Evolutionary conservation across 1,139 yeast species (phyloP), one percentile per base, ranked within the genome.

Genomic region (Hemisphaericaspora subhashii): DNA sequence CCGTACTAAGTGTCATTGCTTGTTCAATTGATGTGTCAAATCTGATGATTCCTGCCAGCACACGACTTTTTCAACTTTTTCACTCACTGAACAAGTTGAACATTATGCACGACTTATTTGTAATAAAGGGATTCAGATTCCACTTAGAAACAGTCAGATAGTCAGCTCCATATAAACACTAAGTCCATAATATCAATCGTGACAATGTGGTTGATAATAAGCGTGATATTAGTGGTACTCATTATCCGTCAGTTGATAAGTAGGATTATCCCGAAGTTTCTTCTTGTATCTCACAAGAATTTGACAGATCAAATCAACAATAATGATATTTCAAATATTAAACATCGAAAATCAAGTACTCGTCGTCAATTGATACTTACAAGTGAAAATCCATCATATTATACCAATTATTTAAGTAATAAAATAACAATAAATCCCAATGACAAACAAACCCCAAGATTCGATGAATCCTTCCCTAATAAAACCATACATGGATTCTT

Each of bases 401-500:
- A 77, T 54, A 68, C 79, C 26, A 78, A 72, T 45, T 14, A 35
- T 24, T 68, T 45, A 44, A 52, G 54, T 41, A 68, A 65, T 49
- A 66, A 69, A 48, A 70, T 72, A 33, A 68, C 64, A 40, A 48
- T 72, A 15, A 48, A 48, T 30, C 68, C 70, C 1, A 49, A 44
- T 3, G 78, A 72, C 46, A 31, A 45, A 15, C 45, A 47, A n/a
- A 55, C n/a, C n/a, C n/a, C n/a, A n/a, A n/a, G n/a, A n/a, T n/a
- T n/a, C n/a, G n/a, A 58, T 36, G 48, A 54, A 11, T 40, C 31
- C 29, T 72, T 71, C 46, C 37, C 58, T 31, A 48, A 50, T 5
- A 79, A 71, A 48, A 62, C 65, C 5, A 56, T 87, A 14, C 84
- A 69, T 53, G 99, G 98, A 5, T 90, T 86, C 56, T 89, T 92